Evolutionary conservation across 2,329 filamentous ascomycete species (phyloP), one percentile per base, ranked within the genome.

Genomic region (Fusarium xyrophilum): DNA sequence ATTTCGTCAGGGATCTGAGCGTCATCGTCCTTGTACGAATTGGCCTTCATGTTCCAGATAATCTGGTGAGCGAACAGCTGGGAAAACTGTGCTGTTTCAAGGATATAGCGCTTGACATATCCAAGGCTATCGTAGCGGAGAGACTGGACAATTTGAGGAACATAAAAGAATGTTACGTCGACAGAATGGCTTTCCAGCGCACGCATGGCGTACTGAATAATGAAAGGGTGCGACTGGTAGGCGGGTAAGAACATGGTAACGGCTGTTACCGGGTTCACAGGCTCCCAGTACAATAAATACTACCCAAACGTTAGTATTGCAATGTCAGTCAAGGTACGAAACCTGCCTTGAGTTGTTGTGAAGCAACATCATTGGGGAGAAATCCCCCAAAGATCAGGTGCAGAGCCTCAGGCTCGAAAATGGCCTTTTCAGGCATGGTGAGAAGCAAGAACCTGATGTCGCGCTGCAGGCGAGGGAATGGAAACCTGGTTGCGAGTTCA

Each of bases 1-100:
- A 97, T 91, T 6, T 89, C 87, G 78, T 99, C 96, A 23, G 96
- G 94, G 67, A 97, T 87, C 73, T 91, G 88, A 17, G 91, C 94
- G 71, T 97, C 93, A 74, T 99, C 95, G 70, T 99, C 96, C 78
- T 97, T 99, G 85, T 92, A 99, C 2, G 94, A 92, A 78, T 99
- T 99, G 33, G 96, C 96, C 78, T 98, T 99, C 91, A 99, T 99
- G 78, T 99, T 99, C 96, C 96, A 99, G 76, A 99, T 99, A 71
- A 99, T 98, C 75, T 99, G 96, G 78, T 99, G 96, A 5, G 96
- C 95, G 79, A 99, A 99, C 12, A 98, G 82, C 78, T 98, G 96
- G n/a, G 96, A 98, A 75, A 97, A 94, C 73, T 96, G 95, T 2
- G 94, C 96, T 1, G 96, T 97, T 81, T 99, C 96, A 19, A 98